These are phyloP conservation scores for Mortierella sp. DNA, from an alignment of 371 early-diverging fungal genomes.

Conservation along the genomic window DNA sequence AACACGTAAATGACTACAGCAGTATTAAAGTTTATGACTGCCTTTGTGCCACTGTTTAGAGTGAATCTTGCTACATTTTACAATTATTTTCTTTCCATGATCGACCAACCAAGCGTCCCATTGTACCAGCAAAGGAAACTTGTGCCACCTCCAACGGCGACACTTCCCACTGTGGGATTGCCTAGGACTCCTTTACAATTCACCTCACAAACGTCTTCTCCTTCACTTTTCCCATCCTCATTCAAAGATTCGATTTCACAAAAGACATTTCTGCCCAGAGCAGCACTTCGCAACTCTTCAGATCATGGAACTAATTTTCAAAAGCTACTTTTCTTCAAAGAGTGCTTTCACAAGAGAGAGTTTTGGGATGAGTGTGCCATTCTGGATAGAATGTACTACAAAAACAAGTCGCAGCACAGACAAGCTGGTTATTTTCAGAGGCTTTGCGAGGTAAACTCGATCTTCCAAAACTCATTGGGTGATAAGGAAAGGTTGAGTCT, in stretches of 20 bases:
- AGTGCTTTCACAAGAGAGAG: conserved; percentile 50
- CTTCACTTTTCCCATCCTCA: background rate
- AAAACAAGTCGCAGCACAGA: conserved; percentile 63
- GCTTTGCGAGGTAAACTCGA: conserved; percentile 51
- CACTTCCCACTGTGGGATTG: conserved; percentile 5
- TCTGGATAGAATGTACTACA: conserved; percentile 59
- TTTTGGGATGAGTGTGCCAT: conserved; percentile 58
- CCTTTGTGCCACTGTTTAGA: background rate
- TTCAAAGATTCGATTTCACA: background rate
- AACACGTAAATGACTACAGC: conserved; percentile 9
- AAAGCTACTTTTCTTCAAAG: conserved; percentile 36
- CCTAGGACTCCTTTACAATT: conserved; percentile 1
- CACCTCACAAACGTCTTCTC: conserved; percentile 3
- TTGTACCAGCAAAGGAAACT: conserved; percentile 23
- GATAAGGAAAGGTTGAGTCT: background rate
- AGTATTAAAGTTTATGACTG: conserved; percentile 6
- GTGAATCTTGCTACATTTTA: background rate
- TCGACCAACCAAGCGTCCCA: conserved; percentile 15
- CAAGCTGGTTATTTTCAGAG: conserved; percentile 56
- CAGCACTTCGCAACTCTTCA: conserved; percentile 16
- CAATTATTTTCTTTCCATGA: background rate
- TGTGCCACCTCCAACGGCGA: conserved; percentile 17
- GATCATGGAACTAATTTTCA: conserved; percentile 31
- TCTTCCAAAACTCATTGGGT: background rate
- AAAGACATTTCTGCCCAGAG: conserved; percentile 31